Percentiles rank a stretch among this genome's conserved stretches.
These are phyloP conservation scores for Acrasis kona DNA, from an alignment of 78 protist species.

Conservation along the genomic window DNA sequence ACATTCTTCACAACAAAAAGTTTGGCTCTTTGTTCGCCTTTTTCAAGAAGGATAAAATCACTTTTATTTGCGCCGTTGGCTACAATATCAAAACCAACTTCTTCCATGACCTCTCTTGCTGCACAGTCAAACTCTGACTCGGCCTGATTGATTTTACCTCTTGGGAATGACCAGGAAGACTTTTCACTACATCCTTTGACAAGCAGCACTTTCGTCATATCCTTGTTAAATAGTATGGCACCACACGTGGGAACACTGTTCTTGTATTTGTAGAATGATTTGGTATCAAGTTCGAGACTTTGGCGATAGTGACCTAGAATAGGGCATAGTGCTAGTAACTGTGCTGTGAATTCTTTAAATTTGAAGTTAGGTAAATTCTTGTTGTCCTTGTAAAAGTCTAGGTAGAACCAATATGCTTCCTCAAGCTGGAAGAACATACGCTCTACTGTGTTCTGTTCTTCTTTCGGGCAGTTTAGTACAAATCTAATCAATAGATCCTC, in stretches of 20 bases:
- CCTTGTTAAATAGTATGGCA: constrained; percentile 6
- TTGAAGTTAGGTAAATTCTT: neutral
- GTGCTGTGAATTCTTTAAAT: neutral
- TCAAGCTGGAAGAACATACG: constrained; percentile 30
- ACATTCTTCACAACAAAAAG: constrained; percentile 16
- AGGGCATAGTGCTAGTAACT: constrained; percentile 15
- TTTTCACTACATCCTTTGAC: too few relatives aligned
- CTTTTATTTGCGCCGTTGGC: neutral
- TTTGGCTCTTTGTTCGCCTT: too few relatives aligned
- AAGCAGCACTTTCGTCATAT: too few relatives aligned
- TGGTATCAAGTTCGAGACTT: neutral
- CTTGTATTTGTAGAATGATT: constrained; percentile 16
- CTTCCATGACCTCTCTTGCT: constrained; percentile 37
- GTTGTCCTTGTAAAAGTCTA: constrained; percentile 3
- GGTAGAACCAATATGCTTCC: constrained; percentile 39
- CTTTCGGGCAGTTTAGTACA: constrained; percentile 34
- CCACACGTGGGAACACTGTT: constrained; percentile 25
- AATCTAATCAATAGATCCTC: constrained; percentile 16
- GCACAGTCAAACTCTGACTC: constrained; percentile 29
- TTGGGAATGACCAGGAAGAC: constrained; percentile 48
- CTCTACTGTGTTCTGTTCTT: constrained; percentile 18
- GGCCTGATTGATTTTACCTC: constrained; percentile 29
- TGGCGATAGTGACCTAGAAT: neutral
- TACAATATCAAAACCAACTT: constrained; percentile 31
- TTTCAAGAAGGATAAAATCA: too few relatives aligned